A percentile compares a stretch with the other conserved stretches of the same genome.
Evolutionary conservation across 176 grass and related monocot species (phyloP).

Genomic region (Oryza australiensis): DNA sequence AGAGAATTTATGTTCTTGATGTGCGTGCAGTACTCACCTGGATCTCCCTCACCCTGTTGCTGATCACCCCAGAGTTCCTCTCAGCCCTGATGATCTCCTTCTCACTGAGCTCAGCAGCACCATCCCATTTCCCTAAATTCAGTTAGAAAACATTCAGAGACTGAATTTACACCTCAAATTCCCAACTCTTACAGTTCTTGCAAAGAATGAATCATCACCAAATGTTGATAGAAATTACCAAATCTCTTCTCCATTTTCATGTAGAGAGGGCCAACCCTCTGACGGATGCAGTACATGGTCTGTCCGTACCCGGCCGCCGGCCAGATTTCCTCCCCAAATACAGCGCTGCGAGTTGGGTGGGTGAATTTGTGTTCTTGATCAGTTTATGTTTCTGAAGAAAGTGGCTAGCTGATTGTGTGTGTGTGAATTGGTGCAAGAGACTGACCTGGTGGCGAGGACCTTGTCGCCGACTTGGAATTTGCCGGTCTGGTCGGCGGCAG

Average conservation of each 20-base stretch:
- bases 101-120: constrained; percentile 65
- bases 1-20: neutral
- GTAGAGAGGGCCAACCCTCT: constrained; percentile 80
- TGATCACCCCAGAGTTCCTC: constrained; percentile 89
- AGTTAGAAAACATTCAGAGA: neutral
- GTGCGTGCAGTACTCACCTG: constrained; percentile 51
- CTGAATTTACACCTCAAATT: neutral
- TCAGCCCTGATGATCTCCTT: constrained; percentile 97
- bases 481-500: constrained; percentile 63
- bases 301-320: constrained; percentile 85
- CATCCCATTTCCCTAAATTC: constrained; percentile 56
- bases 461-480: constrained; percentile 84
- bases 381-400: neutral
- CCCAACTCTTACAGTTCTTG: neutral
- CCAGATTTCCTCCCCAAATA: constrained; percentile 94
- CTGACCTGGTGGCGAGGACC: constrained; percentile 87
- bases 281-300: constrained; percentile 96
- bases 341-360: constrained; percentile 48
- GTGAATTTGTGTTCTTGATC: constrained; percentile 3
- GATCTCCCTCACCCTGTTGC: constrained; percentile 83
- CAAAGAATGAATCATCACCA: neutral
- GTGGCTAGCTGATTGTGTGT: neutral
- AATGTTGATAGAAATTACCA: constrained; percentile 38
- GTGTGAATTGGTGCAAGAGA: constrained; percentile 12
- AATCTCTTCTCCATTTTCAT: constrained; percentile 87